These are phyloP conservation scores for Streptanthus diversifolius DNA, from an alignment of 345 rosid genomes.

Conservation along the genomic window DNA sequence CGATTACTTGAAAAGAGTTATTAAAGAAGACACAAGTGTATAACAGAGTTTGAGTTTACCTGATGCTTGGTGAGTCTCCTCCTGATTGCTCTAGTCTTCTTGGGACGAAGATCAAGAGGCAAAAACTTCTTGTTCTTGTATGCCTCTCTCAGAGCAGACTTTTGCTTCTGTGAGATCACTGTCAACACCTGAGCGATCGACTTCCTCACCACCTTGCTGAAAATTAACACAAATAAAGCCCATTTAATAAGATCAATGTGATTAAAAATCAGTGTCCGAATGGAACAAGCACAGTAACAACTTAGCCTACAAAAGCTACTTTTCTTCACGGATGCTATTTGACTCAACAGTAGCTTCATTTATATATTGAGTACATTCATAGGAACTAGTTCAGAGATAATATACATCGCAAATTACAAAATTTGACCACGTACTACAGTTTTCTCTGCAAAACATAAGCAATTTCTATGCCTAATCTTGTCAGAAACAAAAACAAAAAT, in stretches of 20 bases:
- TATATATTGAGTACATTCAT: no score
- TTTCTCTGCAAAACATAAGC: no score
- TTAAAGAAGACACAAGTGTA: not conserved
- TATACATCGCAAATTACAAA: no score
- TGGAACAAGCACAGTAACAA: not conserved
- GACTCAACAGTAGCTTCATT: no score
- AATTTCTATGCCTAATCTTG: no score
- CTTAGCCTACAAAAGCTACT: no score
- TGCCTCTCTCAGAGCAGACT: constrained; percentile 75
- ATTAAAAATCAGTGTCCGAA: not conserved
- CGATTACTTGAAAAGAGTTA: not conserved
- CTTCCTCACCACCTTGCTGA: constrained; percentile 93
- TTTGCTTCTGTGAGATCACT: constrained; percentile 86
- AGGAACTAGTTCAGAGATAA: no score
- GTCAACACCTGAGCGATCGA: constrained; percentile 91
- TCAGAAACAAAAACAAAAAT: no score
- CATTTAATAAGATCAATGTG: not conserved
- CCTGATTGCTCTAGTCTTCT: constrained; percentile 94
- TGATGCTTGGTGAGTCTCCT: constrained; percentile 91
- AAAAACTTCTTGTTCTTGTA: constrained; percentile 72
- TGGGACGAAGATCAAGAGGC: constrained; percentile 93
- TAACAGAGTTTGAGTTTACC: constrained; percentile 35
- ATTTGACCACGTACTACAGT: no score
- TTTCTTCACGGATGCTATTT: no score
- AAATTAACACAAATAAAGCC: not conserved